Percentiles rank a stretch among this genome's conserved stretches.
Conservation (phyloP, 139 green algal species). For the Coelastrella sp. region DNA sequence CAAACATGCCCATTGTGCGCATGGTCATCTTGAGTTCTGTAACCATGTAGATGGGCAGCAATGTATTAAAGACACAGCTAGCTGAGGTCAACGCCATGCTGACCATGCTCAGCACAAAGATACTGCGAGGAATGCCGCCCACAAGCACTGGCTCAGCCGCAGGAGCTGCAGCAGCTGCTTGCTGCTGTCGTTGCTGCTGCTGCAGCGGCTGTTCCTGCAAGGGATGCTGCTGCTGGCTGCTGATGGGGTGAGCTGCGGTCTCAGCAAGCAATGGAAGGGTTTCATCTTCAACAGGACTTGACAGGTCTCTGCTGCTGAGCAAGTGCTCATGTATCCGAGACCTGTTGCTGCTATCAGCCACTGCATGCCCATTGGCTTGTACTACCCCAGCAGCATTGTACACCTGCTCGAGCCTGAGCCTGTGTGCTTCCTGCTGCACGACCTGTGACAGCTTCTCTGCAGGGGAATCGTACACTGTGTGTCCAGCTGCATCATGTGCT, state of each 20-base stretch:
- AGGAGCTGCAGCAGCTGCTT: conserved; percentile 20
- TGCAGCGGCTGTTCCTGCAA: not conserved
- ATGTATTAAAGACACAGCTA: conserved; percentile 68
- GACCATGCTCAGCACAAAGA: conserved; percentile 63
- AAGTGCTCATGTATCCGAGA: not conserved
- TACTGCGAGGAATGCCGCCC: conserved; percentile 56
- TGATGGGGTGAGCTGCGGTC: not conserved
- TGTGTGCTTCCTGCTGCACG: not conserved
- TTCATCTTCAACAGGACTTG: conserved; percentile 26
- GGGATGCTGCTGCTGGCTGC: not conserved
- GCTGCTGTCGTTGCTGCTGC: conserved; percentile 34
- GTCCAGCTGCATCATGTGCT: not conserved
- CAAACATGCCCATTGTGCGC: conserved; percentile 73
- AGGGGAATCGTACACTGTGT: not conserved
- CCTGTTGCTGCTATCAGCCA: not conserved
- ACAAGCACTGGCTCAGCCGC: conserved; percentile 2
- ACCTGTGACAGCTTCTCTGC: conserved; percentile 16
- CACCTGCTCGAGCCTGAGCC: conserved; percentile 23
- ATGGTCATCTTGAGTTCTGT: conserved; percentile 76
- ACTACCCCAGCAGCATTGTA: not conserved
- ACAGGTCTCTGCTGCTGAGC: conserved; percentile 11
- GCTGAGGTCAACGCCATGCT: conserved; percentile 57
- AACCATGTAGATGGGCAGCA: conserved; percentile 72
- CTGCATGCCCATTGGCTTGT: not conserved
- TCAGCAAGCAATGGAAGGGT: conserved; percentile 38